phyloP scores from a whole-genome alignment of 2,329 filamentous ascomycete species.

The Colletotrichum aenigma region DNA sequence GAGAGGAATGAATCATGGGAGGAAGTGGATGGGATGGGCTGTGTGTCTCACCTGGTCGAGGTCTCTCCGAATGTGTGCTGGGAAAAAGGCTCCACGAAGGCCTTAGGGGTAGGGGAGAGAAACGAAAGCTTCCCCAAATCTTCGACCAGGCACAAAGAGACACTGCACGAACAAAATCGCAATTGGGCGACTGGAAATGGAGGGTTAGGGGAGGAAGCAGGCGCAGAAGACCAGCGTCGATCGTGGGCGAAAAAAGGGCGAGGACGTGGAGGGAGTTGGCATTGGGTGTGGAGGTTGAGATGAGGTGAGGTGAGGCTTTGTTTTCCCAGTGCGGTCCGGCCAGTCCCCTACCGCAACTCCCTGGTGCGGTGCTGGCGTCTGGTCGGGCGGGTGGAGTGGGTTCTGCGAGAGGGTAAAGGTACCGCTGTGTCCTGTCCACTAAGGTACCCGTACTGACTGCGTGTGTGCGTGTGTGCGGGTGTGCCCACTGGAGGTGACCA shows the following conservation, averaged over 20 bases:
- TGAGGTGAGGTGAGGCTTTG: slow-evolving; percentile 42
- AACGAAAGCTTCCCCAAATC: slow-evolving; percentile 15
- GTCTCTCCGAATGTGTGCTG: background rate
- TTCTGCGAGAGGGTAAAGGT: background rate
- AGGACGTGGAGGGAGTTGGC: slow-evolving; percentile 27
- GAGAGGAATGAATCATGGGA: slow-evolving; percentile 1
- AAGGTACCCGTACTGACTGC: background rate
- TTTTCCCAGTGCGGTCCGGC: slow-evolving; percentile 31
- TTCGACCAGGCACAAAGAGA: slow-evolving; percentile 9
- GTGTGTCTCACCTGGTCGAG: slow-evolving; percentile 18
- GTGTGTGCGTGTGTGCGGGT: background rate
- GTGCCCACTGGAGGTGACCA: background rate
- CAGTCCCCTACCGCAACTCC: slow-evolving; percentile 4
- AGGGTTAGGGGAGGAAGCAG: slow-evolving; percentile 27
- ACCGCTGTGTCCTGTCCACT: background rate
- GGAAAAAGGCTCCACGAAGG: slow-evolving; percentile 3
- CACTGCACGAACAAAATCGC: slow-evolving; percentile 35
- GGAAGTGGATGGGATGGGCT: slow-evolving; percentile 6
- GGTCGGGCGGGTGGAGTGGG: background rate
- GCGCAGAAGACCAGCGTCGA: slow-evolving; percentile 25
- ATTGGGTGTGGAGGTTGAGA: slow-evolving; percentile 33
- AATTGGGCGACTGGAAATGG: slow-evolving; percentile 41
- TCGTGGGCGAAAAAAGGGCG: slow-evolving; percentile 29
- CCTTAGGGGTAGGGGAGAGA: background rate
- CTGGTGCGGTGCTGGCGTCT: background rate